Percentiles rank a stretch among this genome's conserved stretches.
Evolutionary conservation across 2,329 filamentous ascomycete genomes (phyloP).

Genomic region (Coniochaeta sp.): DNA sequence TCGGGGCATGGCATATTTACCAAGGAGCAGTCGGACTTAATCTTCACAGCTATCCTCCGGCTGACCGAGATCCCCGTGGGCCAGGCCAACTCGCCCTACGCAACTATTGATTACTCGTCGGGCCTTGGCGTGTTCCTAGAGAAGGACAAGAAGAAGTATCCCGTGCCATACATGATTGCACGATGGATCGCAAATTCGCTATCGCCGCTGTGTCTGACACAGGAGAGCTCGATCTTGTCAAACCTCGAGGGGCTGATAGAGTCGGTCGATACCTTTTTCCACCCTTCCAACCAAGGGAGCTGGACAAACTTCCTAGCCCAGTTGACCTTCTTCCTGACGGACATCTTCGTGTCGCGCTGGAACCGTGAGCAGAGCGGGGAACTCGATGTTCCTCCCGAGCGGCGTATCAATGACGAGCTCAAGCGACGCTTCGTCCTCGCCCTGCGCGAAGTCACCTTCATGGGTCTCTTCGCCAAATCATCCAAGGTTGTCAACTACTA

Average conservation of each 20-base stretch:
- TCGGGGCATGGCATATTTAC: constrained; percentile 87
- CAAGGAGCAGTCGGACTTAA: constrained; percentile 80
- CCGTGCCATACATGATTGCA: constrained; percentile 84
- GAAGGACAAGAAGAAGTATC: constrained; percentile 89
- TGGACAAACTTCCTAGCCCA: constrained; percentile 92
- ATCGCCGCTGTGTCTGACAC: constrained; percentile 72
- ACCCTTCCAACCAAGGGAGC: constrained; percentile 87
- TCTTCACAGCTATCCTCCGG: constrained; percentile 86
- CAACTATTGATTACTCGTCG: constrained; percentile 72
- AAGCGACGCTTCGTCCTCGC: constrained; percentile 86
- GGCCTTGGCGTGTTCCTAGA: constrained; percentile 83
- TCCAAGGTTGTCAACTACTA: constrained; percentile 87
- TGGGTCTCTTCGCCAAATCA: constrained; percentile 97
- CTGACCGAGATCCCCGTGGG: constrained; percentile 94
- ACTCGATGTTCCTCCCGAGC: constrained; percentile 74
- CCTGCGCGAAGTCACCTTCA: constrained; percentile 88
- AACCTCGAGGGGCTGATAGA: constrained; percentile 88
- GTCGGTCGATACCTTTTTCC: constrained; percentile 96
- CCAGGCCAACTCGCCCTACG: constrained; percentile 90
- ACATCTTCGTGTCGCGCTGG: constrained; percentile 97
- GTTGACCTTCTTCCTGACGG: constrained; percentile 83
- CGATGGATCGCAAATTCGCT: constrained; percentile 90
- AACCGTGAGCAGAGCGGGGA: constrained; percentile 92
- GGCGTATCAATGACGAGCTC: constrained; percentile 71
- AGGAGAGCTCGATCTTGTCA: constrained; percentile 72